Evolutionary conservation across 1,284 basidiomycete species (phyloP).

Genomic region (Neolentinus lepideus): DNA sequence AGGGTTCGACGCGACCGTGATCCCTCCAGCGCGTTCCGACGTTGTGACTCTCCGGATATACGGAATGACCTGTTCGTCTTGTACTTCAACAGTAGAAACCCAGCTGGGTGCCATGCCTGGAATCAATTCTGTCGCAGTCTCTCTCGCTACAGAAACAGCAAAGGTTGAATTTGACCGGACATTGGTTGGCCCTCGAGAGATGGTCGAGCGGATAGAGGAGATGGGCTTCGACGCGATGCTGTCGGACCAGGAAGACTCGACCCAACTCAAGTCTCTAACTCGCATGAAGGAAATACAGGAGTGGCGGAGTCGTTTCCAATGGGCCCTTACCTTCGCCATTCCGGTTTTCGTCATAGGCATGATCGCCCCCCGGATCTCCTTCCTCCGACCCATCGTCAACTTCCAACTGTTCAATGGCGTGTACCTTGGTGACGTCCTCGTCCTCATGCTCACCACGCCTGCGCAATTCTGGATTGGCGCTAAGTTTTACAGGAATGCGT

Average conservation of each 20-base stretch:
- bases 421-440: conserved; percentile 81
- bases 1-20: conserved; percentile 82
- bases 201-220: conserved; percentile 84
- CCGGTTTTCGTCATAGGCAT: conserved; percentile 94
- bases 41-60: conserved; percentile 72
- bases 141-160: conserved; percentile 67
- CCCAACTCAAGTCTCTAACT: conserved; percentile 86
- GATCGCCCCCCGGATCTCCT: conserved; percentile 73
- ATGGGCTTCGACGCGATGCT: conserved; percentile 89
- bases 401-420: conserved; percentile 54
- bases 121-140: conserved; percentile 65
- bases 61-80: conserved; percentile 88
- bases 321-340: conserved; percentile 74
- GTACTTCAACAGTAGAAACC: conserved; percentile 73
- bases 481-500: conserved; percentile 87
- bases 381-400: conserved; percentile 42
- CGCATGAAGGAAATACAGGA: conserved; percentile 89
- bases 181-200: conserved; percentile 72
- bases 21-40: conserved; percentile 58
- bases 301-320: conserved; percentile 82
- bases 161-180: conserved; percentile 73
- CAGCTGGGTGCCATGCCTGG: conserved; percentile 70
- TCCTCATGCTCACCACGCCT: conserved; percentile 81
- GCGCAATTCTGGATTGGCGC: conserved; percentile 90
- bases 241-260: conserved; percentile 75